Percentiles rank a stretch among this genome's conserved stretches.
Conservation (phyloP, 2,329 filamentous ascomycete genomes). For the Furcasterigmium sp. region DNA sequence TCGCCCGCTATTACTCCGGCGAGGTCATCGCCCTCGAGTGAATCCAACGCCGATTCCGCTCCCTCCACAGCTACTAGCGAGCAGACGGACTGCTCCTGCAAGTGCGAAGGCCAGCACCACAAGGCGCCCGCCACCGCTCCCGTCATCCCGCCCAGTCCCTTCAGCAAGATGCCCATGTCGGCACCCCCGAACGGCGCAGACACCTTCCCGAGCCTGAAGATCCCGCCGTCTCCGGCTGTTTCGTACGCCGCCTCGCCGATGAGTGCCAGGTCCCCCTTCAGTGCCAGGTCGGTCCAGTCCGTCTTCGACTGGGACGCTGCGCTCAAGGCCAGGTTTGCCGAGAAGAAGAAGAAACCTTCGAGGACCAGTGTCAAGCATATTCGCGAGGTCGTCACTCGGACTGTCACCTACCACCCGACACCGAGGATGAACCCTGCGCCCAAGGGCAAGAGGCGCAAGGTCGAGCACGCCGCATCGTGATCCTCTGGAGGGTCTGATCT, state of each 20-base stretch:
- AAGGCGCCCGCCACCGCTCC: conserved; percentile 36
- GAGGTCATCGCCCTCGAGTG: neutral
- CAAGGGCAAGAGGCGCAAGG: conserved; percentile 86
- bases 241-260: conserved; percentile 65
- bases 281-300: conserved; percentile 58
- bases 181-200: conserved; percentile 55
- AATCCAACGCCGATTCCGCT: conserved; percentile 21
- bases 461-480: conserved; percentile 28
- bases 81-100: conserved; percentile 51
- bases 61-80: conserved; percentile 42
- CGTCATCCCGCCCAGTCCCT: conserved; percentile 41
- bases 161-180: conserved; percentile 52
- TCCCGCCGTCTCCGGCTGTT: conserved; percentile 70
- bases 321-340: conserved; percentile 60
- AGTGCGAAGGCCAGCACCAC: conserved; percentile 41
- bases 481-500: too few relatives aligned
- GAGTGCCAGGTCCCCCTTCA: conserved; percentile 70
- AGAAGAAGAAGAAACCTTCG: conserved; percentile 49
- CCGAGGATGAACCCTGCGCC: conserved; percentile 82
- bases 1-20: conserved; percentile 54
- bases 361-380: conserved; percentile 66
- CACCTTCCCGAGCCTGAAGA: conserved; percentile 62
- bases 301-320: conserved; percentile 76
- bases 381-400: conserved; percentile 87
- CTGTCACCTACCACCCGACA: conserved; percentile 72